These are phyloP conservation scores for Blastomyces silverae DNA, from an alignment of 2,329 filamentous ascomycete genomes.

Conservation along the genomic window DNA sequence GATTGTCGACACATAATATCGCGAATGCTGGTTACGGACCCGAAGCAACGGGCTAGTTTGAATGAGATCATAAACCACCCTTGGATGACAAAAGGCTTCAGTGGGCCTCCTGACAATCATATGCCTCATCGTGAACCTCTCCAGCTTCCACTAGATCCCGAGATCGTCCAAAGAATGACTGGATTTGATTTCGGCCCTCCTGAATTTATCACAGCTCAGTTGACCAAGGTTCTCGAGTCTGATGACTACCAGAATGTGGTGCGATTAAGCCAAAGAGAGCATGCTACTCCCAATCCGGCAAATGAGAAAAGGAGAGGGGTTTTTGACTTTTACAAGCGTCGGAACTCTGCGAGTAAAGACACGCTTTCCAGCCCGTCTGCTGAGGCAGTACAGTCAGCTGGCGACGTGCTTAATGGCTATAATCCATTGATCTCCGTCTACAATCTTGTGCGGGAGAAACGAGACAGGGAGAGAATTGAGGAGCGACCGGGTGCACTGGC, in stretches of 20 bases:
- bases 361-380: slow-evolving; percentile 76
- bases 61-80: slow-evolving; percentile 89
- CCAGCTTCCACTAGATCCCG: slow-evolving; percentile 72
- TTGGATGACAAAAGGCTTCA: slow-evolving; percentile 93
- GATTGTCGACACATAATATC: slow-evolving; percentile 92
- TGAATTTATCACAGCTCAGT: slow-evolving; percentile 72
- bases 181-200: slow-evolving; percentile 93
- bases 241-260: slow-evolving; percentile 88
- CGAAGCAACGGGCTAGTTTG: slow-evolving; percentile 75
- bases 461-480: slow-evolving; percentile 64
- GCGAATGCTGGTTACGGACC: slow-evolving; percentile 92
- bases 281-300: slow-evolving; percentile 52
- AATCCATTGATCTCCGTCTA: slow-evolving; percentile 90
- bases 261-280: slow-evolving; percentile 61
- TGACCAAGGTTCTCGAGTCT: slow-evolving; percentile 81
- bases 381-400: slow-evolving; percentile 73
- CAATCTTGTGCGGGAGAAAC: slow-evolving; percentile 91
- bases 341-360: slow-evolving; percentile 85
- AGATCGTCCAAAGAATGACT: slow-evolving; percentile 87
- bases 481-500: slow-evolving; percentile 54
- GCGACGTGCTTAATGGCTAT: slow-evolving; percentile 87
- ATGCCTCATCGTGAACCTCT: slow-evolving; percentile 77
- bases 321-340: slow-evolving; percentile 94
- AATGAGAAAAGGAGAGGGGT: slow-evolving; percentile 79
- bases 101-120: slow-evolving; percentile 78